Conservation (phyloP, 1,139 yeast genomes). For the Yamadazyma sp. region DNA sequence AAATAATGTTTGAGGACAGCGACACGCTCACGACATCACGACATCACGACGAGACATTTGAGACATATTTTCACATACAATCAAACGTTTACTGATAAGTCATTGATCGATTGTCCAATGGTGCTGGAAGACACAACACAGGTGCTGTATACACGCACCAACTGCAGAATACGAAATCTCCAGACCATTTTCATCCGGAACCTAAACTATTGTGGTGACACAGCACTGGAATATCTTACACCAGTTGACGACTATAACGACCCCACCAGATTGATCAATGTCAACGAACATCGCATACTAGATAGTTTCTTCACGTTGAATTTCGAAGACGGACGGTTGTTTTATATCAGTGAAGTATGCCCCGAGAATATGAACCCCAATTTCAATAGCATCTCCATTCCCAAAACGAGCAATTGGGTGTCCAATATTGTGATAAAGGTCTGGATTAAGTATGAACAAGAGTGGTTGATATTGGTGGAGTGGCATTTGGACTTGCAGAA, state of each 20-base stretch:
- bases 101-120: no score
- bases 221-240: not conserved
- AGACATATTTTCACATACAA: no score
- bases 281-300: slow-evolving; percentile 18
- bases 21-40: no score
- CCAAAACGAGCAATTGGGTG: slow-evolving; percentile 16
- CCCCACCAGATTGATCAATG: slow-evolving; percentile 9
- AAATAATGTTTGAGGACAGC: no score
- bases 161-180: slow-evolving; percentile 3
- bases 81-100: no score
- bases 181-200: slow-evolving; percentile 1
- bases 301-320: slow-evolving; percentile 33
- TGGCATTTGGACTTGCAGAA: slow-evolving; percentile 11
- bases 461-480: slow-evolving; percentile 26
- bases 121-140: no score
- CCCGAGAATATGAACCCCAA: slow-evolving; percentile 27
- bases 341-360: slow-evolving; percentile 40
- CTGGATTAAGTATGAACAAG: slow-evolving; percentile 18
- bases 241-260: slow-evolving; percentile 7
- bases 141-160: not conserved
- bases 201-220: not conserved
- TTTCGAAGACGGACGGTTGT: slow-evolving; percentile 15
- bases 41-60: not conserved
- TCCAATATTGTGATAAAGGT: slow-evolving; percentile 22
- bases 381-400: slow-evolving; percentile 30